Evolutionary conservation across 2,329 filamentous ascomycete genomes (phyloP), one percentile per base, ranked within the genome.

Genomic region (Reticulascus tulasneorum): DNA sequence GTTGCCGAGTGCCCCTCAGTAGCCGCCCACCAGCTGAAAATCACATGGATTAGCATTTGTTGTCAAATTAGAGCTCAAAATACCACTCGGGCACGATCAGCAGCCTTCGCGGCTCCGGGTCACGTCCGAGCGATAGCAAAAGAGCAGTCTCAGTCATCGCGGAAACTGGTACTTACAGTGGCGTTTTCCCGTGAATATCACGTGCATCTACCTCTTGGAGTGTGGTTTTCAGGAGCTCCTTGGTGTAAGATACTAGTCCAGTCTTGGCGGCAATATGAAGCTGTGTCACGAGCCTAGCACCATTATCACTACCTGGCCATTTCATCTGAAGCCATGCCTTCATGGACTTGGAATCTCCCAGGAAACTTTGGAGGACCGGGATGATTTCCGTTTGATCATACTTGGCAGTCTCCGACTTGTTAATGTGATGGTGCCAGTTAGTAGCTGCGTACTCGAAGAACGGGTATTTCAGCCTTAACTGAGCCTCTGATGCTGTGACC

Each of bases 381-480:
- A 15, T 33, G 6, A 29, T 6, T 3, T 43, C 29, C 1, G 35
- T 32, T 16, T 51, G 47, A 23, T 50, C 42, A 9, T 48, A 18
- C 4, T 43, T 46, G 6, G 36, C 37, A 4, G 20, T 21, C 19
- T 52, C 46, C 10, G 50, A 50, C 22, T 33, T 49, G n/a, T 31
- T 30, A 4, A 47, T 30, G 28, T 61, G 57, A 10, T 44, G 23
- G n/a, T 46, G 26, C 57, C 58, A 61, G 27, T 58, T 54, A n/a
- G 25, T 44, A 12, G 39, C 37, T 5, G 53, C 53, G 32, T 60
- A 61, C 7, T 51, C 36, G 7, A 54, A 33, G 22, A 60, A 59
- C 0, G 57, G 55, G 31, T 52, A 29, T 9, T 40, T 15, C 15
- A 51, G 40, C 10, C 33, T 37, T 16, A 39, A 7, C 9, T 33